Conservation (phyloP, 1,284 basidiomycete genomes). For the Irpex sp. region DNA sequence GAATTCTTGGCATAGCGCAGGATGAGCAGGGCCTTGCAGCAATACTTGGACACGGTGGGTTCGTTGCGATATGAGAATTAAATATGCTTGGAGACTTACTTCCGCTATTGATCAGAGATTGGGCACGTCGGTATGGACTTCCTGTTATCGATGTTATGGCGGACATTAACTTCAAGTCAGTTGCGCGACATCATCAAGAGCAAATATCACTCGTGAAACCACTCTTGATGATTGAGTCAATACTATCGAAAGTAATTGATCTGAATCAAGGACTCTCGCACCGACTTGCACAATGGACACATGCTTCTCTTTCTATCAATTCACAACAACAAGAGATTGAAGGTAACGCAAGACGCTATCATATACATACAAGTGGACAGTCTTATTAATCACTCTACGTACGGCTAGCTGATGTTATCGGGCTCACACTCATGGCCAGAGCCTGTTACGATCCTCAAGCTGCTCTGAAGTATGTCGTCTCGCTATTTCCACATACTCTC, state of each 20-base stretch:
- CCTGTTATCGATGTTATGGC: neutral
- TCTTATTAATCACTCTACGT: neutral
- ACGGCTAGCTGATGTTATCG: constrained; percentile 68
- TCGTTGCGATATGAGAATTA: neutral
- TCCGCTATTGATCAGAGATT: constrained; percentile 55
- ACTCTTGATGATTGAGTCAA: constrained; percentile 41
- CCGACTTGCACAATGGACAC: constrained; percentile 21
- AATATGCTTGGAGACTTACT: neutral
- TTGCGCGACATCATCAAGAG: constrained; percentile 77
- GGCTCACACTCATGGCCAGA: constrained; percentile 65
- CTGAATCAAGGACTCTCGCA: constrained; percentile 52
- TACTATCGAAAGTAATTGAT: constrained; percentile 50
- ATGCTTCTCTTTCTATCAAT: constrained; percentile 78
- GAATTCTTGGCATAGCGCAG: constrained; percentile 77
- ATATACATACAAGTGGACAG: neutral
- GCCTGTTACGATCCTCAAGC: constrained; percentile 83
- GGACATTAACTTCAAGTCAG: constrained; percentile 31
- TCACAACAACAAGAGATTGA: constrained; percentile 80
- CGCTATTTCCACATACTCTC: constrained; percentile 54
- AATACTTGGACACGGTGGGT: constrained; percentile 80
- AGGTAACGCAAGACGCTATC: constrained; percentile 37
- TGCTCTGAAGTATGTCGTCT: constrained; percentile 58
- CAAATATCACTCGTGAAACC: constrained; percentile 59
- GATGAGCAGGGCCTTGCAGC: constrained; percentile 86
- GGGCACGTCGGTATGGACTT: constrained; percentile 69